Percentiles rank a stretch among this genome's conserved stretches.
Evolutionary conservation across 2,329 filamentous ascomycete species (phyloP).

Genomic region (Sclerotinia subarctica): DNA sequence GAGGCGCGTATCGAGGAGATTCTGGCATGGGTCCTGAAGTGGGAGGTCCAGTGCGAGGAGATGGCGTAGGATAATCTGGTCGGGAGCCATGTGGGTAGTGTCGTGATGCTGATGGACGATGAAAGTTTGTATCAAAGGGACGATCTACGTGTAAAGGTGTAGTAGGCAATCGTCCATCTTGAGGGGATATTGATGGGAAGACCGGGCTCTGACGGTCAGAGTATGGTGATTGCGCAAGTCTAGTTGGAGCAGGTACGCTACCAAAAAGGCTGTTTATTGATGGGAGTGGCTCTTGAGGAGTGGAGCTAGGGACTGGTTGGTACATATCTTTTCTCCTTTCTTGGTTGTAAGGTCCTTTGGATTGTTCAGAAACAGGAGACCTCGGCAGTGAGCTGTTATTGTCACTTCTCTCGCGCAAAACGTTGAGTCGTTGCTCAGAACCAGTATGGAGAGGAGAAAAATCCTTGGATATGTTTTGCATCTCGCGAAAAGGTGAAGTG

Average conservation of each 20-base stretch:
- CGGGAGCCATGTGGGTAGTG: slow-evolving; percentile 30
- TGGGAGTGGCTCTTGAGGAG: slow-evolving; percentile 36
- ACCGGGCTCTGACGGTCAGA: slow-evolving; percentile 36
- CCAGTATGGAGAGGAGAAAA: slow-evolving; percentile 17
- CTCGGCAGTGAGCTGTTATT: slow-evolving; percentile 26
- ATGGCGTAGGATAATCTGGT: slow-evolving; percentile 33
- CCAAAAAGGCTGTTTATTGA: slow-evolving; percentile 39
- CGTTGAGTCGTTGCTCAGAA: slow-evolving; percentile 21
- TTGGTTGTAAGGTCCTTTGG: slow-evolving; percentile 19
- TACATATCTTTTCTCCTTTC: slow-evolving; percentile 32
- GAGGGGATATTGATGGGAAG: slow-evolving; percentile 34
- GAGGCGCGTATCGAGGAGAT: slow-evolving; percentile 35
- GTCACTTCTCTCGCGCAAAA: slow-evolving; percentile 25
- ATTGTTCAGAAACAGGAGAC: slow-evolving; percentile 30
- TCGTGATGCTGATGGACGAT: slow-evolving; percentile 26
- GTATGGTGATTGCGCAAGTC: slow-evolving; percentile 34
- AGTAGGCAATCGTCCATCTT: slow-evolving; percentile 30
- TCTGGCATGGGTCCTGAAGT: slow-evolving; percentile 26
- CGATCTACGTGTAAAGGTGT: slow-evolving; percentile 33
- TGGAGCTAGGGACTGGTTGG: slow-evolving; percentile 26
- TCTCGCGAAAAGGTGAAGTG: slow-evolving; percentile 28
- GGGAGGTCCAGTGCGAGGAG: slow-evolving; percentile 23
- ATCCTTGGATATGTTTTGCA: slow-evolving; percentile 27
- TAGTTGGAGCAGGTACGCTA: slow-evolving; percentile 27
- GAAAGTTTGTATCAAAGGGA: slow-evolving; percentile 34